Evolutionary conservation across 257 asterid species (phyloP).

Genomic region (Solanum chaucha): DNA sequence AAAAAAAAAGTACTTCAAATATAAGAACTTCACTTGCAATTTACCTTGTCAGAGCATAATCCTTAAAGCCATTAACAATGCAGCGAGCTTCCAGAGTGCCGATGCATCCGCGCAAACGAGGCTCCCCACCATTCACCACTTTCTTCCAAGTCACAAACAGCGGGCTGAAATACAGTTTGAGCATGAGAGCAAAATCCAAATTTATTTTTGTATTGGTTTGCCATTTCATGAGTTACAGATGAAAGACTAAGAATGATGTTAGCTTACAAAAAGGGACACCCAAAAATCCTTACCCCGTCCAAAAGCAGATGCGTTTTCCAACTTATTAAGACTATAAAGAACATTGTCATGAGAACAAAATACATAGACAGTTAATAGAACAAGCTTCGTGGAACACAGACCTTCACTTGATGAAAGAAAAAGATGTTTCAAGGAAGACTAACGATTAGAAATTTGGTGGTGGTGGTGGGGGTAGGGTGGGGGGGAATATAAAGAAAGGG

Average conservation of each 20-base stretch:
- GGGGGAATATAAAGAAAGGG: background rate
- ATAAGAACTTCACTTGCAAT: background rate
- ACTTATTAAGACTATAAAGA: background rate
- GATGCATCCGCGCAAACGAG: slow-evolving; percentile 94
- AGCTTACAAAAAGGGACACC: background rate
- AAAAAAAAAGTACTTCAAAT: background rate
- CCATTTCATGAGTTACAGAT: background rate
- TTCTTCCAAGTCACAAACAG: slow-evolving; percentile 97
- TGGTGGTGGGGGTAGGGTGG: background rate
- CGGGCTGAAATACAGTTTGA: slow-evolving; percentile 51
- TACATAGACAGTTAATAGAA: background rate
- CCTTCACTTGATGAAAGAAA: background rate
- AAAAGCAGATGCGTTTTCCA: background rate
- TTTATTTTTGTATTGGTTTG: background rate
- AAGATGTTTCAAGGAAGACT: background rate
- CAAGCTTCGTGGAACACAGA: background rate
- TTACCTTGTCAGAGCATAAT: slow-evolving; percentile 90
- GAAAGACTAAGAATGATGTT: background rate
- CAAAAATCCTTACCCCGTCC: background rate
- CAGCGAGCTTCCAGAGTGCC: slow-evolving; percentile 90
- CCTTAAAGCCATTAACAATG: slow-evolving; percentile 71
- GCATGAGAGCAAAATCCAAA: slow-evolving; percentile 5
- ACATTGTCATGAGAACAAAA: background rate
- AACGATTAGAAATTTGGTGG: background rate
- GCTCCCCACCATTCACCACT: slow-evolving; percentile 80